Evolutionary conservation across 2,329 filamentous ascomycete species (phyloP).

Genomic region (Canariomyces notabilis): DNA sequence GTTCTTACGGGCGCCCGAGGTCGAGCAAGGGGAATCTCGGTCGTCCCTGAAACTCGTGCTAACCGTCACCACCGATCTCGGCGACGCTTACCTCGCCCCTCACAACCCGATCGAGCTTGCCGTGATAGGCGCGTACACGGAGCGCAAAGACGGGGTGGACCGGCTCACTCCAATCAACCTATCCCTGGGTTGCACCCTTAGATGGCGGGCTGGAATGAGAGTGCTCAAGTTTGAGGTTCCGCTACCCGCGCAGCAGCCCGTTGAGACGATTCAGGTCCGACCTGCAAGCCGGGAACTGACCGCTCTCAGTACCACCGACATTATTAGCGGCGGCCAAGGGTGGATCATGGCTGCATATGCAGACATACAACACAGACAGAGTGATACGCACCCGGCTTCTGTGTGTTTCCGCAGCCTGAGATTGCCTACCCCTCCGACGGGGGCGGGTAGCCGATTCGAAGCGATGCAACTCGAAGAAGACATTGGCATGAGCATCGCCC

Average conservation of each 20-base stretch:
- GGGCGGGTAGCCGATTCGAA: background rate
- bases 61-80: conserved; percentile 54
- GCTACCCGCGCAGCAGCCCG: conserved; percentile 19
- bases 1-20: conserved; percentile 44
- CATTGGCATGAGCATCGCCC: conserved; percentile 55
- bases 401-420: conserved; percentile 32
- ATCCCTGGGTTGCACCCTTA: conserved; percentile 10
- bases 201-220: conserved; percentile 32
- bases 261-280: conserved; percentile 26
- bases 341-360: conserved; percentile 43
- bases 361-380: conserved; percentile 25
- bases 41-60: conserved; percentile 41
- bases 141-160: conserved; percentile 17
- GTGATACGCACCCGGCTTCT: conserved; percentile 12
- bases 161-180: conserved; percentile 16
- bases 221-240: conserved; percentile 34
- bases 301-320: conserved; percentile 20
- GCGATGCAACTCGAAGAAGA: conserved; percentile 48
- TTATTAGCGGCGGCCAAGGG: conserved; percentile 28
- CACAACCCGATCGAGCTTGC: conserved; percentile 40
- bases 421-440: too few relatives aligned
- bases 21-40: conserved; percentile 24
- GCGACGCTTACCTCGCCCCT: conserved; percentile 49
- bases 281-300: conserved; percentile 19
- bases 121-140: conserved; percentile 32